Evolutionary conservation across 805 yeast species (phyloP).

Genomic region (Naumovozyma baii): DNA sequence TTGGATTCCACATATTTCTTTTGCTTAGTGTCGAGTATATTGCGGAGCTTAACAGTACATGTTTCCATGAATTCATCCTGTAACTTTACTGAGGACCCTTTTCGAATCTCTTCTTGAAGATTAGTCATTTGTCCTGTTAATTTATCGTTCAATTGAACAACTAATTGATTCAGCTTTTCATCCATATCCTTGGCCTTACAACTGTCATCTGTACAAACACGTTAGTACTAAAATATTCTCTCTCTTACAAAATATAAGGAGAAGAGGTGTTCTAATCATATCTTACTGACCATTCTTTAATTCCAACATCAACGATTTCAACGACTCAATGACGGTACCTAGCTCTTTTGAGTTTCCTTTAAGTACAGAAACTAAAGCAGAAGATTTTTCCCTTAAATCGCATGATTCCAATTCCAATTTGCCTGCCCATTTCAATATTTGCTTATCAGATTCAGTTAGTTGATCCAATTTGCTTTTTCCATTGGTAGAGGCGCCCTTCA

Average conservation of each 20-base stretch:
- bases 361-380: constrained; percentile 11
- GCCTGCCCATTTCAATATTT: constrained; percentile 40
- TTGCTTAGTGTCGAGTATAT: background rate
- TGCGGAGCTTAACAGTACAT: background rate
- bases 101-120: background rate
- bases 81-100: background rate
- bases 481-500: background rate
- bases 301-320: background rate
- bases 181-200: background rate
- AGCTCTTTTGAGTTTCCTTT: constrained; percentile 10
- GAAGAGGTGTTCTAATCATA: no score
- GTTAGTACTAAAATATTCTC: no score
- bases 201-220: background rate
- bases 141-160: background rate
- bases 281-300: background rate
- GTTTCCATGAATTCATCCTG: background rate
- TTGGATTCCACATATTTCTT: background rate
- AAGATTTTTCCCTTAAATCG: constrained; percentile 32
- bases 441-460: constrained; percentile 29
- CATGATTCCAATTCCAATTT: constrained; percentile 41
- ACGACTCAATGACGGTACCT: background rate
- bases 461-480: no score
- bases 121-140: background rate
- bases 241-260: no score
- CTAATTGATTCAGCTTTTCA: background rate